Base-by-base conservation (phyloP, 805 yeast species). In the Candida gorgasii region DNA sequence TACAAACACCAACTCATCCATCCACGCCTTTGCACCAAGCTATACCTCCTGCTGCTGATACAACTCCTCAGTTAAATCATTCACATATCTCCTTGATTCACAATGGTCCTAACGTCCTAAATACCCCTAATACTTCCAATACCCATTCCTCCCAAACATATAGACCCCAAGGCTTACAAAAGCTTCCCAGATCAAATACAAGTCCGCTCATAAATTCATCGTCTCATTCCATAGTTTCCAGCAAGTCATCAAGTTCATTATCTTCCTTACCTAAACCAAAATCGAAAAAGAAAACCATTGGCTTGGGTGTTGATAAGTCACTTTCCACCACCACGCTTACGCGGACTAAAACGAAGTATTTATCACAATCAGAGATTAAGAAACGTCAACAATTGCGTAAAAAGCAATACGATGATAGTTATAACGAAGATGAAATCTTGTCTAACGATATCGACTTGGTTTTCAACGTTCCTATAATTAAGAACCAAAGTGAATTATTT, bases 381-480 rank as follows among this genome's bases (percentile, higher is more conserved):
- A 68, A 62, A 37, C 52, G 75, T 35, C 58, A 63, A 48, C 59
- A 57, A 41, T 50, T 62, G 16, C 57, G 73, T 9, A 69, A 69
- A 49, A 63, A 70, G 48, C 53, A 53, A 24, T 70, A 68, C 44
- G 76, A 70, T 39, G 74, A 69, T 14, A 59, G 65, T 48, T 69
- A 67, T 36, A 59, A 61, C 47, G 74, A 68, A 40, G 75, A 69
- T 38, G 71, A 65, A 26, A 62, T 69, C 19, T 47, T 67, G 22
- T 47, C 61, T 9, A 62, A 63, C 44, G 74, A 69, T 46, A 47
- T 68, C 38, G 70, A 66, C 40, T 53, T 69, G 36, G 69, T 68
- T 9, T 70, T 71, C 49, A 71, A 71, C 46, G 75, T 71, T 14
- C 76, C 76, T 1, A 62, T 71, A 8, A 63, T 70, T 16, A 59